Evolutionary conservation across 2,329 filamentous ascomycete genomes (phyloP).

Genomic region (Incumbomyces delicatus): DNA sequence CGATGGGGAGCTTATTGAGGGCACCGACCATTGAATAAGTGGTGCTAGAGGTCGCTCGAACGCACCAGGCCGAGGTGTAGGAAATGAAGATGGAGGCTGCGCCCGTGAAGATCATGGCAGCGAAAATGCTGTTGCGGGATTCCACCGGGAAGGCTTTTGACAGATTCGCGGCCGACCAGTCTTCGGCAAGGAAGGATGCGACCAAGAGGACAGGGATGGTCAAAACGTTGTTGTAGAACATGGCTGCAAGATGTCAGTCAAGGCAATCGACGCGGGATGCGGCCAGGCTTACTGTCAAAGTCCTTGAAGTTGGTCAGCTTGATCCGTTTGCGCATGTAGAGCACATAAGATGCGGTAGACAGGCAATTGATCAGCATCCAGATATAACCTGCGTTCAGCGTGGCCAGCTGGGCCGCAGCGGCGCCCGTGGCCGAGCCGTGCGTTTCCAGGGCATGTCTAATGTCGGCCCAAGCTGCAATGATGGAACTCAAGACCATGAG

Average conservation of each 20-base stretch:
- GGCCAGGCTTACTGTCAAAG: slow-evolving; percentile 74
- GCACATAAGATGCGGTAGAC: slow-evolving; percentile 79
- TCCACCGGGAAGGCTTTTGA: slow-evolving; percentile 78
- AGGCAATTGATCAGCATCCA: slow-evolving; percentile 98
- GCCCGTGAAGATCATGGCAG: slow-evolving; percentile 90
- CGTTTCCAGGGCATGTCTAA: slow-evolving; percentile 68
- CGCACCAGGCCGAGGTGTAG: slow-evolving; percentile 99
- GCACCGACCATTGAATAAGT: slow-evolving; percentile 99
- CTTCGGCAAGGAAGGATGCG: slow-evolving; percentile 72
- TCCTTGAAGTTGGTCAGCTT: slow-evolving; percentile 99
- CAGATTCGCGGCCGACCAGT: slow-evolving; percentile 84
- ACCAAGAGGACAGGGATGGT: slow-evolving; percentile 85
- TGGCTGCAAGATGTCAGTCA: slow-evolving; percentile 52
- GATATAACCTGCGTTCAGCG: slow-evolving; percentile 85
- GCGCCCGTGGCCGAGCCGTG: slow-evolving; percentile 40
- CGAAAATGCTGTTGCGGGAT: slow-evolving; percentile 65
- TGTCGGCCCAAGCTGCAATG: slow-evolving; percentile 94
- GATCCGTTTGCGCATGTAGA: slow-evolving; percentile 95
- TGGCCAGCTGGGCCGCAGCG: slow-evolving; percentile 68
- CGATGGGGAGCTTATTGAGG: slow-evolving; percentile 95
- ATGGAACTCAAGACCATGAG: slow-evolving; percentile 94
- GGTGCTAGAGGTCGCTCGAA: slow-evolving; percentile 91
- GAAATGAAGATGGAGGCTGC: slow-evolving; percentile 94
- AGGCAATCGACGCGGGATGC: background rate
- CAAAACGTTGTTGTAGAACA: slow-evolving; percentile 99